Evolutionary conservation across 345 rosid species (phyloP), one percentile per base, ranked within the genome.

Genomic region (Populus ilicifolia): DNA sequence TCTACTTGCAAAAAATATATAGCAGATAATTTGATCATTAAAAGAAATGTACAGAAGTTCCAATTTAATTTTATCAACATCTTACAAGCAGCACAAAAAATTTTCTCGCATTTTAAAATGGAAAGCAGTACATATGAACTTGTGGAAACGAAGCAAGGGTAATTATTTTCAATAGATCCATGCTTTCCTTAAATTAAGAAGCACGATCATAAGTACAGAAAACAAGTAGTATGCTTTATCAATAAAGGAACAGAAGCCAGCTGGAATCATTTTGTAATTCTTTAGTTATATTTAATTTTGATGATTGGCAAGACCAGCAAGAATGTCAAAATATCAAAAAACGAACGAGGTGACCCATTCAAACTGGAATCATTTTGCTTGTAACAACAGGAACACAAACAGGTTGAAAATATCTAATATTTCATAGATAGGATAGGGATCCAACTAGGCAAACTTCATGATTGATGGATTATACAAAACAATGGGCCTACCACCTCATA

Each of bases 401-500:
- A 29, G 38, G 12, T 6, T 59, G 48, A 76, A 27, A 76, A 75
- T 36, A 38, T 69, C 67, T 27, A 54, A 59, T 59, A 59, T 23
- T 59, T 59, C 64, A 59, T 59, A 23, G 27, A 59, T 23, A 59
- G 29, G 67, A 59, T 23, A 59, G 29, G 67, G 18, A 23, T 33
- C 30, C 64, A 33, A 72, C 36, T 33, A 29, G 69, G 46, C 6
- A 63, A 29, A 64, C 44, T 67, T 59, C 43, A 36, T 70, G 20
- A 36, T 78, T 50, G 56, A 18, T 43, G 44, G 52, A 75, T 64
- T 56, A 20, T 75, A 56, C 30, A 77, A 79, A 73, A 25, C 20
- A 69, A 59, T 23, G 69, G 23, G 21, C 72, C 78, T 62, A 76
- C 79, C 48, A 76, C 79, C 48, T 80, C 35, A 61, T 50, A 7